These are phyloP conservation scores for Trifolium dubium DNA, from an alignment of 306 rosid species.

Conservation along the genomic window DNA sequence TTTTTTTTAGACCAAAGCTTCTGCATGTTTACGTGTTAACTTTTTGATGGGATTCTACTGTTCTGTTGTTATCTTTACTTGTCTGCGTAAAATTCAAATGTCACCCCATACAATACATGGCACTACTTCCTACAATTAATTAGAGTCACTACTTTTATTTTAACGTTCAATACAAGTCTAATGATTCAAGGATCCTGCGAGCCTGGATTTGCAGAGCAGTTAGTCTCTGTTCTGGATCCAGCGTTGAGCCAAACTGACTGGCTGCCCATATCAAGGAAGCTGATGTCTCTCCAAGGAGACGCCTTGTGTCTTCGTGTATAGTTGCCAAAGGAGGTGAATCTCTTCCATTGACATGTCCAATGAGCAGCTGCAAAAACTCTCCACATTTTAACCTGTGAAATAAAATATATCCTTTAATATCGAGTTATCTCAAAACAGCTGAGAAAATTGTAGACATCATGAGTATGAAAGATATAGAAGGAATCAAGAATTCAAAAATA, in stretches of 20 bases:
- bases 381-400: slow-evolving; percentile 86
- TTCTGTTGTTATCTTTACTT: background rate
- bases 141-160: background rate
- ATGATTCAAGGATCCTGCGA: slow-evolving; percentile 88
- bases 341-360: slow-evolving; percentile 88
- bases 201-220: slow-evolving; percentile 90
- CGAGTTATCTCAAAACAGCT: slow-evolving; percentile 4
- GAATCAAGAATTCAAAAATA: slow-evolving; percentile 22
- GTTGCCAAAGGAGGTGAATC: slow-evolving; percentile 78
- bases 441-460: background rate
- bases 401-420: slow-evolving; percentile 18
- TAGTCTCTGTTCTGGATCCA: slow-evolving; percentile 83
- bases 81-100: background rate
- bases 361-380: slow-evolving; percentile 81
- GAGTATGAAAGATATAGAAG: slow-evolving; percentile 9
- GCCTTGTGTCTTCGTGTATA: slow-evolving; percentile 82
- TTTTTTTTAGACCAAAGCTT: too few species aligned
- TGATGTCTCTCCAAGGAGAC: slow-evolving; percentile 87
- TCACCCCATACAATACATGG: background rate
- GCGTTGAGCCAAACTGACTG: slow-evolving; percentile 89
- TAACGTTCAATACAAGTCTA: slow-evolving; percentile 66
- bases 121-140: background rate
- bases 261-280: slow-evolving; percentile 99
- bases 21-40: too few species aligned
- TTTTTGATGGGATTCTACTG: too few species aligned